Evolutionary conservation across 805 yeast species (phyloP), one percentile per base, ranked within the genome.

Genomic region (Torulaspora quercuum): DNA sequence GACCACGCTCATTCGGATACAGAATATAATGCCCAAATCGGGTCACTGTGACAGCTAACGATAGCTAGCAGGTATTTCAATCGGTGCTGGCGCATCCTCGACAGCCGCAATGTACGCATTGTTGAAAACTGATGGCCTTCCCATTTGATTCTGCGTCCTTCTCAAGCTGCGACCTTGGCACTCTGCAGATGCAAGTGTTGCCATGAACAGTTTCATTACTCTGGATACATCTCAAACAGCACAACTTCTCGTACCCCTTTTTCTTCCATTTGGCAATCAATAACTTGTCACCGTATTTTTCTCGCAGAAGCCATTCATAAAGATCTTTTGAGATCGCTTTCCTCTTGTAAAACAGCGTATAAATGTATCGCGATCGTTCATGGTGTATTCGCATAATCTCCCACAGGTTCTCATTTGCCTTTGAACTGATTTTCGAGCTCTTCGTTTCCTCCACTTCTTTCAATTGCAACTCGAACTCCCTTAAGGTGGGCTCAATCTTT

Each of bases 201-300:
- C 76, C 76, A 49, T 80, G 82, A 48, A 75, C 75, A 29, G 71
- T 78, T 44, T 82, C 87, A 24, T 59, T 59, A 17, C 69, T 69
- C 50, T 75, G 76, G 21, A 88, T 85, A 56, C 97, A 88, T 45
- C 73, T 70, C 41, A 88, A 59, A 56, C 97, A 88, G 54, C 97
- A 88, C 30, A 88, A 63, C 38, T 80, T 74, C 54, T 88, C 96
- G 57, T 88, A 88, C 7, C 96, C 96, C 52, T 75, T 79, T 52
- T 80, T 80, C 59, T 76, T 78, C 89, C 89, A 82, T 67, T 81
- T 88, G 14, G 95, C 90, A 19, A 88, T 84, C 38, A 88, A 63
- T 28, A 76, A 72, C 5, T 67, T 74, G 53, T 88, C 90, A 2
- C 75, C 83, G 44, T 76, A 75, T 41, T 75, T 73, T 48, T 83